Conservation (phyloP, 495 filamentous ascomycete species). For the Aspergillus steynii region DNA sequence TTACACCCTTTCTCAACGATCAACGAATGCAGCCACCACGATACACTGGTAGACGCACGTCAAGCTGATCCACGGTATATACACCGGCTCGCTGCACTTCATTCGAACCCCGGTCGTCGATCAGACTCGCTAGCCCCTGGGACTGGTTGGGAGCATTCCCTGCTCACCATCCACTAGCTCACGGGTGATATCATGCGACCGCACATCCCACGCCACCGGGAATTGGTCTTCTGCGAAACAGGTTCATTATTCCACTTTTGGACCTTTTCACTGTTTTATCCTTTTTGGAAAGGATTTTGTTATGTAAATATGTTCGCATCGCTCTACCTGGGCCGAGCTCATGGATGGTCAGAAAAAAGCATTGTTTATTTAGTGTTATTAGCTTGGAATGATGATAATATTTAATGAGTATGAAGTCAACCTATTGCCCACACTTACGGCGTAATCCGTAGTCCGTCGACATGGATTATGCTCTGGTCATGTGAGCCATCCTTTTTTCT, state of each 20-base stretch:
- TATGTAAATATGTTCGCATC: neutral
- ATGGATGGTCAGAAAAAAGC: neutral
- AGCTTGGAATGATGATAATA: conserved; percentile 1
- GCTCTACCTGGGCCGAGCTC: neutral
- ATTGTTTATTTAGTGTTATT: neutral
- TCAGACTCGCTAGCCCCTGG: neutral
- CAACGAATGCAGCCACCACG: neutral
- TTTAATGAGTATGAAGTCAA: neutral
- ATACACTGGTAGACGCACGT: neutral
- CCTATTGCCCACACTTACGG: too few species aligned
- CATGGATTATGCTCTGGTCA: too few species aligned
- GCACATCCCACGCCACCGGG: neutral
- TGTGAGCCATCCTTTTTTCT: too few species aligned
- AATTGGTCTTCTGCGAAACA: neutral
- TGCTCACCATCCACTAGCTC: neutral
- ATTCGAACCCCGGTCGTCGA: neutral
- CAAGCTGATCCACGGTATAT: neutral
- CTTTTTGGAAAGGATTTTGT: neutral
- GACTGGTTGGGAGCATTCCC: neutral
- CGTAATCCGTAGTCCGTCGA: too few species aligned
- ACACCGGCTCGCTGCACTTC: neutral
- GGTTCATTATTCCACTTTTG: neutral
- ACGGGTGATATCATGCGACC: neutral
- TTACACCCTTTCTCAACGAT: neutral
- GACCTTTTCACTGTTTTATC: neutral